Evolutionary conservation across 2,329 filamentous ascomycete genomes (phyloP).

Genomic region (Trichophyton equinum): DNA sequence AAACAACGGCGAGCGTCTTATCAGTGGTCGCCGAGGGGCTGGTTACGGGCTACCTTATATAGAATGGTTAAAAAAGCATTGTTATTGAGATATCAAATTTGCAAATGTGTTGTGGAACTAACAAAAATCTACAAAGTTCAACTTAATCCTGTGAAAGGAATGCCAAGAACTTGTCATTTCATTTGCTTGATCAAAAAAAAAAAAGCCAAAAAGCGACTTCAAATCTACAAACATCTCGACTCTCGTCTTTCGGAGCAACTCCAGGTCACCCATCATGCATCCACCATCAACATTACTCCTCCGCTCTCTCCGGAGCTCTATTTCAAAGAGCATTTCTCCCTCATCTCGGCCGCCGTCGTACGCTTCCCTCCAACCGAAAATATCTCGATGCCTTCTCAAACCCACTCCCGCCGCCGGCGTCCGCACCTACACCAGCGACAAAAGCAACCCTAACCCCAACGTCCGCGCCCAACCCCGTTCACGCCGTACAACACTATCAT

Average conservation of each 20-base stretch:
- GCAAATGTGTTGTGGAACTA: too few species aligned
- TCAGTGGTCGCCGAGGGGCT: neutral
- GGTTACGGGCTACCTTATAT: neutral
- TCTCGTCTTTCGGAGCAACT: neutral
- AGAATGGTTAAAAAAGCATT: neutral
- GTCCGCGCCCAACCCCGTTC: neutral
- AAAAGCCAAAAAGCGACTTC: neutral
- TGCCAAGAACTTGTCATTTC: neutral
- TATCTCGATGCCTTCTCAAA: slow-evolving; percentile 12
- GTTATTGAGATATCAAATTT: neutral
- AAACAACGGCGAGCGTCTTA: neutral
- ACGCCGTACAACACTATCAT: slow-evolving; percentile 5
- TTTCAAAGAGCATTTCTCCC: slow-evolving; percentile 3
- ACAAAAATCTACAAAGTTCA: neutral
- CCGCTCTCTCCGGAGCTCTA: slow-evolving; percentile 27
- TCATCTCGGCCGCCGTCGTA: slow-evolving; percentile 12
- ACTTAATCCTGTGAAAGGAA: neutral
- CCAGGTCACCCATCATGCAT: slow-evolving; percentile 20
- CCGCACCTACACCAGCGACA: neutral
- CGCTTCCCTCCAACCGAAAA: slow-evolving; percentile 13
- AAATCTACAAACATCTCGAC: neutral
- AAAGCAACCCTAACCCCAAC: neutral
- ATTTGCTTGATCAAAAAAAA: neutral
- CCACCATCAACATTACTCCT: slow-evolving; percentile 32
- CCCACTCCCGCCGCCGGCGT: neutral